Conservation (phyloP, 345 rosid species). For the Rhizophora apiculata region DNA sequence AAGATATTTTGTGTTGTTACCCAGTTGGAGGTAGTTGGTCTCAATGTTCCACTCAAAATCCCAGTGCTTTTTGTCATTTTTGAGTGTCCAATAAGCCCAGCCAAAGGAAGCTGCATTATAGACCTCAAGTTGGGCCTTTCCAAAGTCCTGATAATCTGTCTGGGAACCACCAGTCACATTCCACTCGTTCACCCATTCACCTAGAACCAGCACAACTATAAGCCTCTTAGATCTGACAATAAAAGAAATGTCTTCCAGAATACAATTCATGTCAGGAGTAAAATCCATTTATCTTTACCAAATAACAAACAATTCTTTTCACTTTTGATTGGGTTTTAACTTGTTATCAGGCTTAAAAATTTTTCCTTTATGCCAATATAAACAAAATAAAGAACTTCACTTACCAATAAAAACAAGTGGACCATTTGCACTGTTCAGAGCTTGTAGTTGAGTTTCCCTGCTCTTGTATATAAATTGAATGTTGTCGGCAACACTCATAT, state of each 20-base stretch:
- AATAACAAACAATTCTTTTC: background rate
- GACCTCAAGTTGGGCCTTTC: constrained; percentile 59
- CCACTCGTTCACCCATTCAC: constrained; percentile 88
- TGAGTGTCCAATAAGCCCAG: constrained; percentile 75
- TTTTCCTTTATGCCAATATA: background rate
- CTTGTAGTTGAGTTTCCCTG: constrained; percentile 53
- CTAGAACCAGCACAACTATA: constrained; percentile 28
- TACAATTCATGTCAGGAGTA: background rate
- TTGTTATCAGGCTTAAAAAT: background rate
- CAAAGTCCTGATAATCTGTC: constrained; percentile 60
- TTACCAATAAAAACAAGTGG: constrained; percentile 61
- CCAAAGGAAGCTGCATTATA: constrained; percentile 68
- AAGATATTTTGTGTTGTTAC: constrained; percentile 27
- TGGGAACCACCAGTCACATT: constrained; percentile 46
- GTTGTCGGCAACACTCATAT: constrained; percentile 52
- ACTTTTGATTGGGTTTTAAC: background rate
- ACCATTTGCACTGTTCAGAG: constrained; percentile 46
- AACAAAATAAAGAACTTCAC: constrained; percentile 2
- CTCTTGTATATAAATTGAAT: constrained; percentile 47
- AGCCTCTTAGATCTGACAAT: background rate
- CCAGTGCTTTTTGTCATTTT: constrained; percentile 71
- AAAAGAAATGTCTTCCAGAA: background rate
- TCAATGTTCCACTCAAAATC: constrained; percentile 74
- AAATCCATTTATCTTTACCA: background rate
- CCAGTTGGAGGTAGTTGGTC: constrained; percentile 55